A percentile compares a stretch with the other conserved stretches of the same genome.
These are phyloP conservation scores for Apiospora marii DNA, from an alignment of 2,329 filamentous ascomycete species.

Conservation along the genomic window DNA sequence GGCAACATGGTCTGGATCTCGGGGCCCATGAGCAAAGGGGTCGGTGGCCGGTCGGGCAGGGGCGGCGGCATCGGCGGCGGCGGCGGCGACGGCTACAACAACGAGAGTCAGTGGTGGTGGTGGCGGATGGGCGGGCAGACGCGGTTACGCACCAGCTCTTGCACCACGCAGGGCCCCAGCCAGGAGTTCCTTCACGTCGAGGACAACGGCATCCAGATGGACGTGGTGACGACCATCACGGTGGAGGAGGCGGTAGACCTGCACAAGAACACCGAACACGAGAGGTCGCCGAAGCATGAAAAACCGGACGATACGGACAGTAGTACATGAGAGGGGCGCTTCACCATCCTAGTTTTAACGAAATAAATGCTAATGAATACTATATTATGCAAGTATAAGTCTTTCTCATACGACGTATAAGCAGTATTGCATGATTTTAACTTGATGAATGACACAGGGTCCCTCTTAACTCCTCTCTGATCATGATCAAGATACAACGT, in stretches of 20 bases:
- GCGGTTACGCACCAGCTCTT: slow-evolving; percentile 1
- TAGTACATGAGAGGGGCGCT: neutral
- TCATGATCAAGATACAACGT: neutral
- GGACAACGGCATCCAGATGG: slow-evolving; percentile 28
- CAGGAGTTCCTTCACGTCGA: slow-evolving; percentile 22
- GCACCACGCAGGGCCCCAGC: neutral
- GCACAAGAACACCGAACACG: neutral
- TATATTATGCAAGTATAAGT: too few species aligned
- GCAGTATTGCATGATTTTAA: too few species aligned
- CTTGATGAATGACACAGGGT: too few species aligned
- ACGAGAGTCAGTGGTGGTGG: slow-evolving; percentile 23
- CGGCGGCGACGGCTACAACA: neutral
- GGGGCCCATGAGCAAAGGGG: slow-evolving; percentile 22
- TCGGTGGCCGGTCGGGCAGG: neutral
- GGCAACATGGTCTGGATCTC: slow-evolving; percentile 31
- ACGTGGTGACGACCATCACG: slow-evolving; percentile 28
- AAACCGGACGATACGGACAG: neutral
- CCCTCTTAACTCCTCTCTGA: neutral
- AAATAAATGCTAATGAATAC: neutral
- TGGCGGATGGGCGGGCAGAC: slow-evolving; percentile 31
- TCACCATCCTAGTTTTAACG: neutral
- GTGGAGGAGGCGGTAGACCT: slow-evolving; percentile 17
- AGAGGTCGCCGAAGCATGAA: neutral
- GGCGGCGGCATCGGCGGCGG: neutral
- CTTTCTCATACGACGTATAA: too few species aligned